Base-by-base conservation (phyloP, 306 rosid species). In the Pueraria montana region DNA sequence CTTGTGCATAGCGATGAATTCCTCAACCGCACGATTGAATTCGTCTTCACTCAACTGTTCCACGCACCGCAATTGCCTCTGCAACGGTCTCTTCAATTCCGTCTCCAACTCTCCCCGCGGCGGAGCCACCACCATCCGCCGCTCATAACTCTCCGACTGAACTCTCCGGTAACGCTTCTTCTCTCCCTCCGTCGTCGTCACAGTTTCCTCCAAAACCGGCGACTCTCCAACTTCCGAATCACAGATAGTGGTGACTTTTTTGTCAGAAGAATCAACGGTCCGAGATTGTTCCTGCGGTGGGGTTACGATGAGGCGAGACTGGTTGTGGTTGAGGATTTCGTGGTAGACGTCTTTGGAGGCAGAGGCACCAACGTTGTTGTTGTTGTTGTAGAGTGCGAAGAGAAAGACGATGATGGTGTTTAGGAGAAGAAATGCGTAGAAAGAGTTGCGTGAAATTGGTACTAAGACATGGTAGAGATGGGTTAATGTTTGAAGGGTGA, bases 11-110 rank as follows among this genome's bases (percentile, higher is more conserved):
- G 92, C 92, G 24, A 93, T 93, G 83, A 90, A 93, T 0, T 83
- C 87, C 21, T 93, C 94, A 5, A 90, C 70, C 0, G 73, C 65
- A 13, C 87, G 90, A 12, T 89, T 88, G 80, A 95, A 91, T 6
- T 95, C 98, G 6, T 90, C 97, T 55, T 88, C 59, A 80, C 87
- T 89, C 95, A 95, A 26, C 0, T 80, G 68, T 3, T 91, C 91
- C 81, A 90, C 91, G 3, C 71, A 14, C 23, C 79, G 11, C 20
- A 76, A 14, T 1, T 61, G 17, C 45, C 76, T 46, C 62, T 21
- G 43, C 52, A 70, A 4, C 59, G 59, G 59, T 76, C 90, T 80
- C 77, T 75, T 86, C 48, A 91, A 50, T 58, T 71, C 83, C 6
- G 45, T 16, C 18, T 58, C 23, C 65, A 26, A 24, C 66, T 26